phyloP scores from a whole-genome alignment of 768 basidiomycete genomes.

The Suillus subalutaceus region DNA sequence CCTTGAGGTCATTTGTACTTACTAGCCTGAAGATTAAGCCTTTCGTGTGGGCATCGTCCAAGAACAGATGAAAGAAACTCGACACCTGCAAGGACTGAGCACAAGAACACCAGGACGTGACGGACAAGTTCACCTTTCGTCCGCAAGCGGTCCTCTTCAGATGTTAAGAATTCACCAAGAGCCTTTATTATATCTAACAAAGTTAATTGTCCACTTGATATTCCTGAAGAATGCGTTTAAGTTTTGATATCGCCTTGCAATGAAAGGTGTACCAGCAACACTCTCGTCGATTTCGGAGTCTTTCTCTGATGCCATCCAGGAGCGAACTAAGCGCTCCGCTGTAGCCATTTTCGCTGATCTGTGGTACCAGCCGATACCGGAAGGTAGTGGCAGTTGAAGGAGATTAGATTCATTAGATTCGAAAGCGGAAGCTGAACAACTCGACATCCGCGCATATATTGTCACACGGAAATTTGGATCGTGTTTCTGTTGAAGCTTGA shows the following conservation, averaged over 20 bases:
- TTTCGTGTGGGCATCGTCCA: constrained; percentile 55
- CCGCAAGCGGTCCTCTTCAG: constrained; percentile 78
- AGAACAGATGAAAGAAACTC: constrained; percentile 80
- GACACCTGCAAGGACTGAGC: constrained; percentile 59
- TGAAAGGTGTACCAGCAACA: constrained; percentile 55
- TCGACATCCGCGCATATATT: constrained; percentile 12
- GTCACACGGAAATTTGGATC: neutral
- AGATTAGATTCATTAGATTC: constrained; percentile 7
- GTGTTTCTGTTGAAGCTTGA: neutral
- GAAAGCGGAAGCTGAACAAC: constrained; percentile 5
- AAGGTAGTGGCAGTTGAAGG: neutral
- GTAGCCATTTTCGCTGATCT: constrained; percentile 37
- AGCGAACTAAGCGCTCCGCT: constrained; percentile 59
- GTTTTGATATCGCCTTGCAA: constrained; percentile 39
- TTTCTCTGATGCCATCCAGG: constrained; percentile 70
- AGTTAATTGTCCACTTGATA: constrained; percentile 56
- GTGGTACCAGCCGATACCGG: neutral
- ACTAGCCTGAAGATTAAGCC: constrained; percentile 85
- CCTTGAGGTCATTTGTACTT: constrained; percentile 23
- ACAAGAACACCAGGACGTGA: constrained; percentile 10
- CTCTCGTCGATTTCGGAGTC: constrained; percentile 62
- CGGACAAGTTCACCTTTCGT: constrained; percentile 65
- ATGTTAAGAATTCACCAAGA: constrained; percentile 85
- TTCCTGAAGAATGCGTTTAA: constrained; percentile 37
- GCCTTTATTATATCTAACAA: constrained; percentile 83